Evolutionary conservation across 106 monocot genomes (phyloP), one percentile per base, ranked within the genome.

Genomic region (Hemerocallis citrina): DNA sequence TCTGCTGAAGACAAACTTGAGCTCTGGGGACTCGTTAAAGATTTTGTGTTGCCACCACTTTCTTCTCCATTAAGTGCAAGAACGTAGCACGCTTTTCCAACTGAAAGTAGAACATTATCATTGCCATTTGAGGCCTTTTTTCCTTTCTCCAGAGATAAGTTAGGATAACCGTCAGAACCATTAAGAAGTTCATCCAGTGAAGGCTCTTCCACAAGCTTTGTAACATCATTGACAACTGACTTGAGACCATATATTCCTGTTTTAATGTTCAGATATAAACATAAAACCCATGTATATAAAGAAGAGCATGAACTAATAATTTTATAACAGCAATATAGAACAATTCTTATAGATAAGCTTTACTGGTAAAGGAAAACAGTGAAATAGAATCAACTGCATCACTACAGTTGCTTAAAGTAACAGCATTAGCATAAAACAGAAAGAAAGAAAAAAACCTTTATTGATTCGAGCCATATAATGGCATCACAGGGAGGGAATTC

Each of bases 111-210:
- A 54, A 84, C 60, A 52, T 64, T 80, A 49, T 84, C 90, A 71
- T 77, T 86, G 9, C 28, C 44, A 68, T 21, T 64, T 35, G 69
- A 52, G 5, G 63, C 59, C 39, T 62, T 90, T 63, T 81, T 84
- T 58, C 70, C 81, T 73, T 81, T 96, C 5, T 80, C 79, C 32
- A 58, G 49, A 59, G 25, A 64, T 36, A 68, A 56, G 47, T 56
- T 81, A 64, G 71, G 50, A 61, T 70, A 68, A 65, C 48, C 72
- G 51, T 76, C 75, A 62, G 67, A 84, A 8, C 71, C 74, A 84
- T 84, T 74, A 46, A 96, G 84, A 72, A 96, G 95, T 27, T 90
- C 81, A 66, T 45, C 21, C 37, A 96, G 51, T 23, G 81, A 55
- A 19, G 67, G 51, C 4, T 96, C 86, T 63, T 87, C 83, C 64